Conservation (phyloP, 768 basidiomycete species). For the Auricularia cornea region DNA sequence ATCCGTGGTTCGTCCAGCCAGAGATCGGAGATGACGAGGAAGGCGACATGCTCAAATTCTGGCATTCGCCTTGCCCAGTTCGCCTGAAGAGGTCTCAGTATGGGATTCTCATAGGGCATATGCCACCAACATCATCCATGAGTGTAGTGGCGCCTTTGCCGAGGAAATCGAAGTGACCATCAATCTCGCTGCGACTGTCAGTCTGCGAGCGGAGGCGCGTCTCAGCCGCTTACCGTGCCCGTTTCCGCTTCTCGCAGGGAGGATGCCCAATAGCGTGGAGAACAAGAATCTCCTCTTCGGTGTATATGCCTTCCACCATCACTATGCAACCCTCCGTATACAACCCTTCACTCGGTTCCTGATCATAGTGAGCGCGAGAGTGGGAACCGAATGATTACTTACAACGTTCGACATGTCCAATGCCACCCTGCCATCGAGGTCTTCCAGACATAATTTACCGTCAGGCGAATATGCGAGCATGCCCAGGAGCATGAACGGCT, state of each 20-base stretch:
- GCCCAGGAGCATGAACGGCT: constrained; percentile 87
- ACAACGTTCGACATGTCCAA: constrained; percentile 86
- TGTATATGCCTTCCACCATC: constrained; percentile 93
- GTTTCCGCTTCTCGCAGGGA: constrained; percentile 84
- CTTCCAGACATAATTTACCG: constrained; percentile 85
- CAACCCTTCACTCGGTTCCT: constrained; percentile 89
- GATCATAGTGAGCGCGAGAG: constrained; percentile 7
- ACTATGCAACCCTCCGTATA: constrained; percentile 97
- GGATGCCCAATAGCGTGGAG: constrained; percentile 96
- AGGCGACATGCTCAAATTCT: constrained; percentile 68
- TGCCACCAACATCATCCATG: constrained; percentile 69
- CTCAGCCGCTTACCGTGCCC: constrained; percentile 52
- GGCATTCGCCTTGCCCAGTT: constrained; percentile 56
- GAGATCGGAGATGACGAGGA: constrained; percentile 92
- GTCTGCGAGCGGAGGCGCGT: neutral
- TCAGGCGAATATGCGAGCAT: constrained; percentile 88
- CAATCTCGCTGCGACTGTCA: constrained; percentile 36
- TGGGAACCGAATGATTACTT: constrained; percentile 17
- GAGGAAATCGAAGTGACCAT: constrained; percentile 94
- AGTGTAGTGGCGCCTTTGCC: constrained; percentile 90
- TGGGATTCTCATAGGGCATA: neutral
- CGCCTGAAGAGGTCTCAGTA: constrained; percentile 30
- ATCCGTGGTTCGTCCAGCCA: constrained; percentile 90
- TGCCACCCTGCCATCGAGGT: constrained; percentile 82
- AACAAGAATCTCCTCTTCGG: constrained; percentile 77